A percentile compares a stretch with the other conserved stretches of the same genome.
Conservation (phyloP, 75 land plant species). For the Cryptomeria japonica region DNA sequence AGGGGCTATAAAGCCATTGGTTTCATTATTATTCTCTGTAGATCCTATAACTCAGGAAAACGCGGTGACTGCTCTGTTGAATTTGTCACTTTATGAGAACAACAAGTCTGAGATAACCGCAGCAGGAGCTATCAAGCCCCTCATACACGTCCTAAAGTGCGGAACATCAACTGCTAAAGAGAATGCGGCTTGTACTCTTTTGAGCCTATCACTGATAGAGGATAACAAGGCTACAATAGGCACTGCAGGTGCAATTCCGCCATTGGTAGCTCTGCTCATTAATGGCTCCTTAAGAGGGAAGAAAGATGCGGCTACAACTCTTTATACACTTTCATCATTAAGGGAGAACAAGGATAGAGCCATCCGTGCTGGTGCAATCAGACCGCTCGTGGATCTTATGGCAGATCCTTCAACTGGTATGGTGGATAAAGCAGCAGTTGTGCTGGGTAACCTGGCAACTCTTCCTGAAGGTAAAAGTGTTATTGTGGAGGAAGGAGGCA, state of each 20-base stretch:
- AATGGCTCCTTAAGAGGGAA: conserved; percentile 57
- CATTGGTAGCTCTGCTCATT: conserved; percentile 54
- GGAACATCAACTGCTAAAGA: conserved; percentile 71
- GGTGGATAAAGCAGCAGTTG: conserved; percentile 79
- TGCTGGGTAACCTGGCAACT: conserved; percentile 63
- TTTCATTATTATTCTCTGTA: conserved; percentile 50
- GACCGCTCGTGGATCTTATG: conserved; percentile 58
- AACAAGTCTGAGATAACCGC: conserved; percentile 54
- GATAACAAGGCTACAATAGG: conserved; percentile 55
- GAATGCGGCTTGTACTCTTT: conserved; percentile 81
- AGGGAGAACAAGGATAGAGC: conserved; percentile 73
- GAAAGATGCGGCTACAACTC: conserved; percentile 72
- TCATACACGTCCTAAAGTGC: conserved; percentile 64
- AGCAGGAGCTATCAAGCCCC: conserved; percentile 68
- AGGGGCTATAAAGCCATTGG: conserved; percentile 60
- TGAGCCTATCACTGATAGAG: conserved; percentile 59
- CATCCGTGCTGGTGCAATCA: conserved; percentile 72
- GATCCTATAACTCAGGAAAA: conserved; percentile 67
- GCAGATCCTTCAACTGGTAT: conserved; percentile 47
- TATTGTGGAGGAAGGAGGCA: conserved; percentile 74
- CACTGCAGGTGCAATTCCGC: conserved; percentile 71
- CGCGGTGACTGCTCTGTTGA: conserved; percentile 80
- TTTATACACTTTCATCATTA: conserved; percentile 64
- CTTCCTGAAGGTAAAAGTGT: conserved; percentile 53
- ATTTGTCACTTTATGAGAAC: conserved; percentile 67